Conservation (phyloP, 176 grass and related monocot genomes). For the Tuctoria greenei region DNA sequence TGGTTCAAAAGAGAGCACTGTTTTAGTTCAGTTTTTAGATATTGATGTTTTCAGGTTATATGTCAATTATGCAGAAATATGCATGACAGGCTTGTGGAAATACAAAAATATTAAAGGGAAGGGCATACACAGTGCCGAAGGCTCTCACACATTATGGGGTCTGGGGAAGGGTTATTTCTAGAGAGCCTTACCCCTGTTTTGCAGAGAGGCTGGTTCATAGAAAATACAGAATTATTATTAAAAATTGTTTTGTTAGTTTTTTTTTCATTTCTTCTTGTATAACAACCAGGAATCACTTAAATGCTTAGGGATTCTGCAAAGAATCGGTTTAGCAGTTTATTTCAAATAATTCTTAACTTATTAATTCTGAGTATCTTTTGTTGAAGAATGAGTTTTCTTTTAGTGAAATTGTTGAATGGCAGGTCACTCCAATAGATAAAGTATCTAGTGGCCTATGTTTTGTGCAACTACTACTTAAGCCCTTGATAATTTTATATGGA, state of each 20-base stretch:
- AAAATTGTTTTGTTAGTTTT: not conserved
- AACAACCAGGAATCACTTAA: constrained; percentile 6
- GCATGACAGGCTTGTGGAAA: not conserved
- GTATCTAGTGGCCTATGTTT: not conserved
- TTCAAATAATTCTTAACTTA: not conserved
- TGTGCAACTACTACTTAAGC: not conserved
- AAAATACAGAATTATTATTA: not conserved
- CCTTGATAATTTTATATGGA: not conserved
- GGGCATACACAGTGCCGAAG: too few species aligned
- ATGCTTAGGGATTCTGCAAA: not conserved
- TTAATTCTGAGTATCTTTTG: not conserved
- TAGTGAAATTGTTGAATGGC: not conserved
- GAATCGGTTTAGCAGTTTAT: constrained; percentile 1
- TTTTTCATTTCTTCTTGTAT: not conserved
- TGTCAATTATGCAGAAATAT: not conserved
- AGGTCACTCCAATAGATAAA: not conserved
- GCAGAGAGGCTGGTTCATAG: too few species aligned
- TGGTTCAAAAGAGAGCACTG: not conserved
- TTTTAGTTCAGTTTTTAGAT: not conserved
- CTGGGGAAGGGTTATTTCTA: too few species aligned
- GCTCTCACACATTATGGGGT: too few species aligned
- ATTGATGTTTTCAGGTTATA: not conserved
- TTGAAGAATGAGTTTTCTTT: not conserved
- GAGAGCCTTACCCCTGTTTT: too few species aligned
- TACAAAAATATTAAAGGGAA: not conserved